Evolutionary conservation across 331 rosid species (phyloP).

Genomic region (Quercus lobata): DNA sequence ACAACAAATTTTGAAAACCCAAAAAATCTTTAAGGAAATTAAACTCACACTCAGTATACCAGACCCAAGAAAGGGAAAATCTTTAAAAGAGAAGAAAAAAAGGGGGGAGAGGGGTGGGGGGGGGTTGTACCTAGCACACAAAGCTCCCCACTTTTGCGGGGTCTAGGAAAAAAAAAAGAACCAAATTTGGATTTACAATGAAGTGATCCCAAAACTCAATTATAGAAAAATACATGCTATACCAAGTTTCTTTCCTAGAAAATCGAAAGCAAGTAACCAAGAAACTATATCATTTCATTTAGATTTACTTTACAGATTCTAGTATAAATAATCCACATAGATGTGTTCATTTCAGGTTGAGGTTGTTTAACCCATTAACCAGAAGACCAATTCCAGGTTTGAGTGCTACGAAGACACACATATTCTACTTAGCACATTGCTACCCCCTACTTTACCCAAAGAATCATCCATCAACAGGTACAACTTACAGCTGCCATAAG

Average conservation of each 20-base stretch:
- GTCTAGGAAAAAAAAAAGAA: rapidly evolving
- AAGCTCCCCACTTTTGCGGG: too few species aligned
- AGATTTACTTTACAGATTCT: neutral
- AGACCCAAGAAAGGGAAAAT: neutral
- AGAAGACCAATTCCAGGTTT: neutral
- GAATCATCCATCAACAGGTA: neutral
- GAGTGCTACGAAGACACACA: neutral
- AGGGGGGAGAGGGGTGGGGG: too few species aligned
- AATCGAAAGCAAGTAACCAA: neutral
- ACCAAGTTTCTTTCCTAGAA: neutral
- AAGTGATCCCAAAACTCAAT: neutral
- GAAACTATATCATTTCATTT: neutral
- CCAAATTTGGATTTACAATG: neutral
- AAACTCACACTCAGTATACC: neutral
- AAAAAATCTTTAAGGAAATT: neutral
- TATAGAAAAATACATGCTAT: neutral
- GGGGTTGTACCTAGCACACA: rapidly evolving
- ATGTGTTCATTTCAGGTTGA: neutral
- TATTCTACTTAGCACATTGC: neutral
- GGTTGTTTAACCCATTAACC: neutral
- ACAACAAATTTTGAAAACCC: neutral
- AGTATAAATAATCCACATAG: neutral
- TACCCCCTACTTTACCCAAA: neutral
- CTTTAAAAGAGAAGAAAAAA: neutral
- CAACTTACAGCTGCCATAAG: constrained; percentile 62